Evolutionary conservation across 495 filamentous ascomycete species (phyloP).

Genomic region (Neohortaea acidophila): DNA sequence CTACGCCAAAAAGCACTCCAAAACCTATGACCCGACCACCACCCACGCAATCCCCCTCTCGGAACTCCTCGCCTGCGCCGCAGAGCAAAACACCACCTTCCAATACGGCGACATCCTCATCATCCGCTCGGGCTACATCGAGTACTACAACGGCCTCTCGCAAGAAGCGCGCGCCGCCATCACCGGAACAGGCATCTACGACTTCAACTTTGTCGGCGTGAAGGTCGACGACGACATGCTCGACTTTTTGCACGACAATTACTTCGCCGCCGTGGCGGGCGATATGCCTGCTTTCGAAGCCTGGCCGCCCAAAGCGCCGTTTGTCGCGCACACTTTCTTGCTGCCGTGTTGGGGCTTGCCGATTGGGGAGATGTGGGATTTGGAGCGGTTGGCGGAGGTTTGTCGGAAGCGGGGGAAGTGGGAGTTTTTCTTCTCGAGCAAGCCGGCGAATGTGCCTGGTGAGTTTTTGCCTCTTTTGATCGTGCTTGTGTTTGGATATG

Average conservation of each 20-base stretch:
- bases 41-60: constrained; percentile 44
- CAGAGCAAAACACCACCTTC: constrained; percentile 43
- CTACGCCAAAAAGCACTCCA: constrained; percentile 31
- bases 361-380: constrained; percentile 45
- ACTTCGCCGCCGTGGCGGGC: constrained; percentile 45
- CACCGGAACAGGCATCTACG: background rate
- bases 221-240: constrained; percentile 41
- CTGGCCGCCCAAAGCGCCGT: constrained; percentile 33
- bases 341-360: constrained; percentile 49
- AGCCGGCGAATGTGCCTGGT: constrained; percentile 36
- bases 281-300: constrained; percentile 48
- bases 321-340: constrained; percentile 32
- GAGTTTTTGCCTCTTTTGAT: background rate
- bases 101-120: constrained; percentile 50
- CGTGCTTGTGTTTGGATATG: too few species aligned
- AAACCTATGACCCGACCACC: constrained; percentile 40
- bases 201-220: constrained; percentile 34
- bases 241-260: constrained; percentile 51
- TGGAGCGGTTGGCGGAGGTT: constrained; percentile 33
- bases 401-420: constrained; percentile 41
- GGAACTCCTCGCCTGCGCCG: constrained; percentile 36
- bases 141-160: constrained; percentile 33
- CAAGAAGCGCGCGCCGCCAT: constrained; percentile 22
- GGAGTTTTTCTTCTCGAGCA: constrained; percentile 50
- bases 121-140: constrained; percentile 48